phyloP scores from a whole-genome alignment of 352 stramenopile genomes.

The Globisporangium paddicum region DNA sequence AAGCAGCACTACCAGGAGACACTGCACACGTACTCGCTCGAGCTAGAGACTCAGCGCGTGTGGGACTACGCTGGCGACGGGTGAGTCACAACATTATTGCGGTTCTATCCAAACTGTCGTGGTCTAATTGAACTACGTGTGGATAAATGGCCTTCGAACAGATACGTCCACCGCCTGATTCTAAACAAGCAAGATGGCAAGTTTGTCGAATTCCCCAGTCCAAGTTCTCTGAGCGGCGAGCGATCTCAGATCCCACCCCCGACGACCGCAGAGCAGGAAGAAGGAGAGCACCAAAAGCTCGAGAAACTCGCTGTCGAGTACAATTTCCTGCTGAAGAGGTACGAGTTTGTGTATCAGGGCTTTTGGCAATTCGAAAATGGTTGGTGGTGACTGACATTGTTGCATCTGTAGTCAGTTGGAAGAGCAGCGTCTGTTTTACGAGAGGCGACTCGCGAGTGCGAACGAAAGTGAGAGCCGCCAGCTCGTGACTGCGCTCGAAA shows the following conservation, averaged over 20 bases:
- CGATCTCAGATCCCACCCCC: constrained; percentile 60
- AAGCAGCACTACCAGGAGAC: constrained; percentile 93
- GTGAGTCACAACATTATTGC: constrained; percentile 39
- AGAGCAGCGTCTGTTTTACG: constrained; percentile 93
- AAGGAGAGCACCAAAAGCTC: constrained; percentile 92
- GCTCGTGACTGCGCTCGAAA: constrained; percentile 48
- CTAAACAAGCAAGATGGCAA: constrained; percentile 92
- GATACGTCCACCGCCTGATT: constrained; percentile 83
- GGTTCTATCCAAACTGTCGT: not conserved
- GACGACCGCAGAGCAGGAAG: constrained; percentile 83
- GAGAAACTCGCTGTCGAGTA: constrained; percentile 96
- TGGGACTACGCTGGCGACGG: constrained; percentile 95
- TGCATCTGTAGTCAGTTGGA: constrained; percentile 84
- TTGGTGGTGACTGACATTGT: not conserved
- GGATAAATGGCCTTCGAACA: constrained; percentile 20
- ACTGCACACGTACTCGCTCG: constrained; percentile 93
- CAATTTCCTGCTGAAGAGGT: constrained; percentile 95
- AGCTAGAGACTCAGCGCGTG: constrained; percentile 94
- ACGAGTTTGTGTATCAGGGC: not conserved
- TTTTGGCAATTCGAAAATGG: not conserved
- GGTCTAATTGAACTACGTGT: not conserved
- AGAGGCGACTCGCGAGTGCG: constrained; percentile 62
- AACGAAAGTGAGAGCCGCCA: constrained; percentile 57
- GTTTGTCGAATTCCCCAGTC: constrained; percentile 94
- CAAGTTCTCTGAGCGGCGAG: constrained; percentile 63